Evolutionary conservation across 225 moss, liverwort and hornwort species (phyloP).

Genomic region (Polytrichum commune): DNA sequence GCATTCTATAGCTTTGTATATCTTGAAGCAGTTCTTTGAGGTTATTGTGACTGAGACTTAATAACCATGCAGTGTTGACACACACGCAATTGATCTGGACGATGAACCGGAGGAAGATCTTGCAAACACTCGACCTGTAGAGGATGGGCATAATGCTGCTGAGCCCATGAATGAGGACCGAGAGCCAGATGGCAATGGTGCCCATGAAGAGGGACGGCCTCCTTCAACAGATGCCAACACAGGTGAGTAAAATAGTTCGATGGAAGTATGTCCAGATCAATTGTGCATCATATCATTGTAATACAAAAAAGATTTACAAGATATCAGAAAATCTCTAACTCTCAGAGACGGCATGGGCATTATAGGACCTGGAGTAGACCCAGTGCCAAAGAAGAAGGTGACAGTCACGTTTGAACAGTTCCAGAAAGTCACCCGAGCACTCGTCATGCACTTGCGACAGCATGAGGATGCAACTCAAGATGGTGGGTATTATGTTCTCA

Average conservation of each 20-base stretch:
- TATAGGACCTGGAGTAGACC: constrained; percentile 34
- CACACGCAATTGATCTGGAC: constrained; percentile 88
- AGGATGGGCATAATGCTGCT: constrained; percentile 35
- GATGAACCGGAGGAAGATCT: constrained; percentile 61
- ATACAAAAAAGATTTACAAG: neutral
- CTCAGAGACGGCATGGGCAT: neutral
- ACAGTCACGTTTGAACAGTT: constrained; percentile 92
- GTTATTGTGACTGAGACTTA: too few species aligned
- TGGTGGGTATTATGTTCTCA: constrained; percentile 31
- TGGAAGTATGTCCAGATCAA: neutral
- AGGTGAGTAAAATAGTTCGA: constrained; percentile 14
- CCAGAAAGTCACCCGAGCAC: constrained; percentile 86
- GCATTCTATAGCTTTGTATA: too few species aligned
- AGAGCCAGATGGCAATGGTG: constrained; percentile 44
- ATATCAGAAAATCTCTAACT: neutral
- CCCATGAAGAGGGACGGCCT: constrained; percentile 27
- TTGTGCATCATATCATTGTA: too few species aligned
- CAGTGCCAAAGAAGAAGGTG: constrained; percentile 67
- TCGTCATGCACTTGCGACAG: constrained; percentile 89
- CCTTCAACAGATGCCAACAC: constrained; percentile 35
- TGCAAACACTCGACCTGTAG: constrained; percentile 29
- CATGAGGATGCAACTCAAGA: constrained; percentile 69
- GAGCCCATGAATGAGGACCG: constrained; percentile 40
- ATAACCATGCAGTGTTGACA: constrained; percentile 73
- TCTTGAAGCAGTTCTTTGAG: too few species aligned